phyloP scores from a whole-genome alignment of 805 yeast species.

The Candida easanensis region DNA sequence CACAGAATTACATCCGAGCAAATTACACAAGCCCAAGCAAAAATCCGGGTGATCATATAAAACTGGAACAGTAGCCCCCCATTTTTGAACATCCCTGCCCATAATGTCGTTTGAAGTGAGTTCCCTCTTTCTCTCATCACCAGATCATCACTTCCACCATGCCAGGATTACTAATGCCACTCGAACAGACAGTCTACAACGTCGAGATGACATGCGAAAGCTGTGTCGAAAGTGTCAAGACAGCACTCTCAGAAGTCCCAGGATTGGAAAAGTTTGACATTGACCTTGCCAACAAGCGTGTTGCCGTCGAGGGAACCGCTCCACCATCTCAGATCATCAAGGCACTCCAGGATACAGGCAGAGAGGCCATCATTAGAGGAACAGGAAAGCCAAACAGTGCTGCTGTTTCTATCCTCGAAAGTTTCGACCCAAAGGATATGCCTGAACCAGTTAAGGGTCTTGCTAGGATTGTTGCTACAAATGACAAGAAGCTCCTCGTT shows the following conservation, averaged over 20 bases:
- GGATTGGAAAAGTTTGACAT: conserved; percentile 54
- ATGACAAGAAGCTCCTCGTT: conserved; percentile 51
- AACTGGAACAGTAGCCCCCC: too few relatives aligned
- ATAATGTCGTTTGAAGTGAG: conserved; percentile 23
- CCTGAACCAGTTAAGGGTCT: conserved; percentile 73
- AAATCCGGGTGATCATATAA: too few relatives aligned
- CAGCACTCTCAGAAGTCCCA: conserved; percentile 47
- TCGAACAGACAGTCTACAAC: conserved; percentile 60
- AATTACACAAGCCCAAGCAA: not conserved
- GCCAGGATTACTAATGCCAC: conserved; percentile 14
- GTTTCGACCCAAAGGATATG: conserved; percentile 44
- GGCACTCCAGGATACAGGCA: conserved; percentile 70
- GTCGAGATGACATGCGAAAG: conserved; percentile 79
- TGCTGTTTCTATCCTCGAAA: conserved; percentile 86
- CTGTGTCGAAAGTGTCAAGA: conserved; percentile 26
- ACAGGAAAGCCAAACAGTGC: conserved; percentile 85
- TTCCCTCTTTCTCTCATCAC: not conserved
- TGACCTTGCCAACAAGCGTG: conserved; percentile 57
- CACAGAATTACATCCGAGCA: not conserved
- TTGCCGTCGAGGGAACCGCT: conserved; percentile 62
- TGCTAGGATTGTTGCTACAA: conserved; percentile 76
- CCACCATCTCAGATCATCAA: conserved; percentile 76
- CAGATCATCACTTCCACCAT: not conserved
- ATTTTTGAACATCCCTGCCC: not conserved
- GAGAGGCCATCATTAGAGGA: conserved; percentile 90